Percentiles rank a stretch among this genome's conserved stretches.
These are phyloP conservation scores for Gossypium turneri DNA, from an alignment of 345 rosid species.

Conservation along the genomic window DNA sequence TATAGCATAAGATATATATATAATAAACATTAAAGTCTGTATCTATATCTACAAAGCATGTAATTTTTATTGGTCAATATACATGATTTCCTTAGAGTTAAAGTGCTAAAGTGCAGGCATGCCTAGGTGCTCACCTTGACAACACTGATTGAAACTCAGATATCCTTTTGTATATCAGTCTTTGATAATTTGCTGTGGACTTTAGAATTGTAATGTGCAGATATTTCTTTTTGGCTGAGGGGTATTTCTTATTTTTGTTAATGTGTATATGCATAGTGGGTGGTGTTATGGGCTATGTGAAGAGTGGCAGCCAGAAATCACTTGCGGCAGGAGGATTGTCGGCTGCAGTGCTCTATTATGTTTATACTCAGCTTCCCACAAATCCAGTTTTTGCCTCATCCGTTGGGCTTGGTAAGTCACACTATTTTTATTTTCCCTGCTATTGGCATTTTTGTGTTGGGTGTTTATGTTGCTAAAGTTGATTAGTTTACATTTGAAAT, in stretches of 20 bases:
- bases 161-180: too few species aligned
- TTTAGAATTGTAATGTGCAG: too few species aligned
- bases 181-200: too few species aligned
- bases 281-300: constrained; percentile 78
- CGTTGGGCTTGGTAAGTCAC: constrained; percentile 68
- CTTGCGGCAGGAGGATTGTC: constrained; percentile 72
- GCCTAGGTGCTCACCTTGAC: too few species aligned
- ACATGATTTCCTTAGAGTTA: too few species aligned
- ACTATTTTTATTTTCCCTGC: too few species aligned
- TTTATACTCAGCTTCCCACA: constrained; percentile 62
- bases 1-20: too few species aligned
- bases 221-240: background rate
- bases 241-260: background rate
- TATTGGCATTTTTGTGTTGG: background rate
- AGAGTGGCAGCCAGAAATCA: constrained; percentile 89
- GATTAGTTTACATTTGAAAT: background rate
- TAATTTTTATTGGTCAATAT: too few species aligned
- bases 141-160: too few species aligned
- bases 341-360: constrained; percentile 62
- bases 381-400: constrained; percentile 73
- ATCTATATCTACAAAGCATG: too few species aligned
- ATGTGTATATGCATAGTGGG: constrained; percentile 44
- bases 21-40: too few species aligned
- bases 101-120: too few species aligned
- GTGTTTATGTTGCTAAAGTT: background rate